These are phyloP conservation scores for Macroventuria anomochaeta DNA, from an alignment of 2,329 filamentous ascomycete species.

Conservation along the genomic window DNA sequence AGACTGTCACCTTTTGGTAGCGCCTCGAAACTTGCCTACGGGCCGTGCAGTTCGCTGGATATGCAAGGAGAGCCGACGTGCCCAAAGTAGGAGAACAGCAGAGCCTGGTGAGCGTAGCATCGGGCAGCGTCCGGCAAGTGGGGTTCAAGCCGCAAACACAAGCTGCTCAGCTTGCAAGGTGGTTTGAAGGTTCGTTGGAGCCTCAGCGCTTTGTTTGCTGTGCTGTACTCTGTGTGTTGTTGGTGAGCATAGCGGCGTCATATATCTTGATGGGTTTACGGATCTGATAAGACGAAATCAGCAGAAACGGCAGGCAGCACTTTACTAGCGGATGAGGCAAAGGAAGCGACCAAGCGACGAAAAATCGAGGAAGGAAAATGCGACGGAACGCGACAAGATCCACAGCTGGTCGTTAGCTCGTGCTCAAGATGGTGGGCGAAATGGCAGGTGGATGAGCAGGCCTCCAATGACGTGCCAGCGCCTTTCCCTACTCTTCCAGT, in stretches of 20 bases:
- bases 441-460: constrained; percentile 18
- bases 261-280: constrained; percentile 21
- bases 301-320: constrained; percentile 12
- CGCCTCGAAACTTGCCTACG: constrained; percentile 10
- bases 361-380: constrained; percentile 14
- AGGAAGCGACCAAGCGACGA: constrained; percentile 1
- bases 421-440: constrained; percentile 16
- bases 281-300: constrained; percentile 19
- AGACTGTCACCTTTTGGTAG: constrained; percentile 15
- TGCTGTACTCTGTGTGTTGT: constrained; percentile 18
- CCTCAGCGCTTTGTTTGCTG: constrained; percentile 6
- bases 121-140: constrained; percentile 15
- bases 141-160: constrained; percentile 2
- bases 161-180: background rate
- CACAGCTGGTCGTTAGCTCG: constrained; percentile 24
- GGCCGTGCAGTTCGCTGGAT: constrained; percentile 11
- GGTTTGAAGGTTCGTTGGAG: background rate
- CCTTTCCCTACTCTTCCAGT: constrained; percentile 3
- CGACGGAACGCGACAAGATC: constrained; percentile 18
- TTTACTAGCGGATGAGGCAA: constrained; percentile 5
- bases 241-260: constrained; percentile 25
- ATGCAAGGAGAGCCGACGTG: constrained; percentile 7
- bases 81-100: constrained; percentile 2
- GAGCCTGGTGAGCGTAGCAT: constrained; percentile 8
- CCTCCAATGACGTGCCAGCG: constrained; percentile 19